Evolutionary conservation across 495 filamentous ascomycete species (phyloP).

Genomic region (Xylaria longipes): DNA sequence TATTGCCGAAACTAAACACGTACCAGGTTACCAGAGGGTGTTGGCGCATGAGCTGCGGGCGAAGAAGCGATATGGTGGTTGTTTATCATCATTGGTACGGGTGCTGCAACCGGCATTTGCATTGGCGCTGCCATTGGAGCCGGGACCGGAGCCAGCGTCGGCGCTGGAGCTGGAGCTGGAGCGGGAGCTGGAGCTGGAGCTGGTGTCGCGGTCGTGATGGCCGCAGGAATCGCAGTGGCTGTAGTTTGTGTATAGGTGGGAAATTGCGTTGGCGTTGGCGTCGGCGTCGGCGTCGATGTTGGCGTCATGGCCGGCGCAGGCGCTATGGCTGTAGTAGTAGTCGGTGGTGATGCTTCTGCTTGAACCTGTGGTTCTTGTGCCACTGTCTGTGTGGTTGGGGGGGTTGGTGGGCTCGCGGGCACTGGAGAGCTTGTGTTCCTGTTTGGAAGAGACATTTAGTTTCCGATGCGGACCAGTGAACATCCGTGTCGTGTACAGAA

Average conservation of each 20-base stretch:
- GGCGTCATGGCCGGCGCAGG: constrained; percentile 4
- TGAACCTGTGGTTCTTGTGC: constrained; percentile 14
- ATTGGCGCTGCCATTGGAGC: constrained; percentile 8
- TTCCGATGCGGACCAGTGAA: background rate
- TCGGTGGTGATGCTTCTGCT: constrained; percentile 1
- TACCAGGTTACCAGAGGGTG: constrained; percentile 40
- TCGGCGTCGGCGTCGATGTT: background rate
- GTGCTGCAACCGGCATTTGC: constrained; percentile 23
- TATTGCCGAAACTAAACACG: constrained; percentile 10
- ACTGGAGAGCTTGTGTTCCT: constrained; percentile 16
- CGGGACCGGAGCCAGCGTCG: background rate
- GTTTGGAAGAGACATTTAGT: background rate
- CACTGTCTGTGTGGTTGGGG: constrained; percentile 3
- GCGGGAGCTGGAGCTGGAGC: background rate
- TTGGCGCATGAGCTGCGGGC: constrained; percentile 42
- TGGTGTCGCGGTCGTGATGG: background rate
- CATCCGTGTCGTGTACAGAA: background rate
- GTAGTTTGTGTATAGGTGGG: constrained; percentile 14
- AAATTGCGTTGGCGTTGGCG: constrained; percentile 13
- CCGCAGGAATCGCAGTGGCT: background rate
- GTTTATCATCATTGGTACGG: constrained; percentile 17
- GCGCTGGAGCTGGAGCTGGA: background rate
- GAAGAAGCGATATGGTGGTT: constrained; percentile 33
- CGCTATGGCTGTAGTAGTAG: background rate
- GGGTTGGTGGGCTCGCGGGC: background rate